Conservation (phyloP, 352 stramenopile species). For the Pythium periplocum region DNA sequence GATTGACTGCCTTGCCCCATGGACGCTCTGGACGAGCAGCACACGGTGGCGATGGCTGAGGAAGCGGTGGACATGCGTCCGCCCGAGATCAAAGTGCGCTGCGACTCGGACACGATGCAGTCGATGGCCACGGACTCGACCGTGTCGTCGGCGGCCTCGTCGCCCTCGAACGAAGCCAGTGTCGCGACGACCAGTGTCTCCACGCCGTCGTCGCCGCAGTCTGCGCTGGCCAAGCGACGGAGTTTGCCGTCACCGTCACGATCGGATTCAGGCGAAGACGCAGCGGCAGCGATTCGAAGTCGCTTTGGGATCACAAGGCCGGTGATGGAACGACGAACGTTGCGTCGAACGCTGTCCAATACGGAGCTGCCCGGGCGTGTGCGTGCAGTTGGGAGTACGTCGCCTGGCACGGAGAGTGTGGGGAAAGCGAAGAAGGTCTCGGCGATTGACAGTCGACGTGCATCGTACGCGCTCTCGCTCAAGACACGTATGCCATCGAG, state of each 20-base stretch:
- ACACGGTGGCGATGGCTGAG: too few relatives aligned
- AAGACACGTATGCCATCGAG: constrained; percentile 25
- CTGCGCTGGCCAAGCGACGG: constrained; percentile 16
- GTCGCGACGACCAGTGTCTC: constrained; percentile 6
- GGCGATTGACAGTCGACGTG: constrained; percentile 22
- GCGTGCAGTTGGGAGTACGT: background rate
- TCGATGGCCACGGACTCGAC: constrained; percentile 15
- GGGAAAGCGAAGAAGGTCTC: constrained; percentile 25
- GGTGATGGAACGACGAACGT: background rate
- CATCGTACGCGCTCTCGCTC: constrained; percentile 25
- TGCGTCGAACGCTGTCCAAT: constrained; percentile 14
- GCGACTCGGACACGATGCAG: constrained; percentile 24
- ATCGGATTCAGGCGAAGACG: constrained; percentile 7
- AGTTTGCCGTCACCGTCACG: constrained; percentile 8
- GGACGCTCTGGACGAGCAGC: too few relatives aligned
- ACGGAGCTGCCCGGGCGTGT: constrained; percentile 10
- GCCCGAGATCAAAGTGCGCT: constrained; percentile 19
- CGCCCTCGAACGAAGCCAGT: constrained; percentile 19
- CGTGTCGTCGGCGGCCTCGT: constrained; percentile 16
- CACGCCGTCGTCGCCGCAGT: constrained; percentile 13
- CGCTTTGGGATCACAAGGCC: too few relatives aligned
- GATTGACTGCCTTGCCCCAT: too few relatives aligned
- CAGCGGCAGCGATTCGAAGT: too few relatives aligned
- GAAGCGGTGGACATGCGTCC: too few relatives aligned
- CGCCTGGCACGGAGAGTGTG: background rate